These are phyloP conservation scores for Cercospora nicotianae DNA, from an alignment of 2,329 filamentous ascomycete species.

Conservation along the genomic window DNA sequence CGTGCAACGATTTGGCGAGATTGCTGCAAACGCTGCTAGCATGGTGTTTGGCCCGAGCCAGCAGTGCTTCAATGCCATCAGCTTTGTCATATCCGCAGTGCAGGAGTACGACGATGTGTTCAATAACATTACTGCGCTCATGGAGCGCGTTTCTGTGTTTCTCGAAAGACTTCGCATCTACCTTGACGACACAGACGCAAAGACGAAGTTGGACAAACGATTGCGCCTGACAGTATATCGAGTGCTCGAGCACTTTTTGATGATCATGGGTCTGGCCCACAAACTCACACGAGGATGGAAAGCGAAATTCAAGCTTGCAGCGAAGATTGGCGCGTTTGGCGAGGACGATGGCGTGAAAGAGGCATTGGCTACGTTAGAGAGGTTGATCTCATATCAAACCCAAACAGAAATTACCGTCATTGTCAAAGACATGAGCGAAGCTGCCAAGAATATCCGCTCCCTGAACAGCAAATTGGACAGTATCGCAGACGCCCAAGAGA, in stretches of 20 bases:
- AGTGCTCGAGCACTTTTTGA: constrained; percentile 16
- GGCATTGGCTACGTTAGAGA: constrained; percentile 12
- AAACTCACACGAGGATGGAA: constrained; percentile 5
- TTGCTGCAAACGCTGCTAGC: constrained; percentile 8
- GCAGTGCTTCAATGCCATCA: constrained; percentile 21
- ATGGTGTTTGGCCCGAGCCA: constrained; percentile 8
- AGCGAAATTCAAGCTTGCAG: constrained; percentile 15
- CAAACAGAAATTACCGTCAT: constrained; percentile 7
- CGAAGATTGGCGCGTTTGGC: constrained; percentile 11
- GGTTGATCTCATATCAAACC: constrained; percentile 5
- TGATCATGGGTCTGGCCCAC: constrained; percentile 6
- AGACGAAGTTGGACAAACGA: constrained; percentile 9
- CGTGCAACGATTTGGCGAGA: constrained; percentile 10
- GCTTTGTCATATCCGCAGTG: constrained; percentile 19
- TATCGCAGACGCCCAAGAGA: constrained; percentile 7
- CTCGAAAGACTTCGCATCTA: constrained; percentile 12
- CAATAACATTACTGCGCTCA: constrained; percentile 10
- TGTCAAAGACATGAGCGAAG: constrained; percentile 4
- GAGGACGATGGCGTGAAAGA: constrained; percentile 12
- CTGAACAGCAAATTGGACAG: constrained; percentile 4
- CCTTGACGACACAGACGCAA: neutral
- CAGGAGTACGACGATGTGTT: constrained; percentile 19
- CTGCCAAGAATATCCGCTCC: constrained; percentile 4
- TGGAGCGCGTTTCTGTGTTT: constrained; percentile 9
- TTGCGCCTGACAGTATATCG: constrained; percentile 8